Evolutionary conservation across 495 filamentous ascomycete species (phyloP).

Genomic region (Neurospora africana): DNA sequence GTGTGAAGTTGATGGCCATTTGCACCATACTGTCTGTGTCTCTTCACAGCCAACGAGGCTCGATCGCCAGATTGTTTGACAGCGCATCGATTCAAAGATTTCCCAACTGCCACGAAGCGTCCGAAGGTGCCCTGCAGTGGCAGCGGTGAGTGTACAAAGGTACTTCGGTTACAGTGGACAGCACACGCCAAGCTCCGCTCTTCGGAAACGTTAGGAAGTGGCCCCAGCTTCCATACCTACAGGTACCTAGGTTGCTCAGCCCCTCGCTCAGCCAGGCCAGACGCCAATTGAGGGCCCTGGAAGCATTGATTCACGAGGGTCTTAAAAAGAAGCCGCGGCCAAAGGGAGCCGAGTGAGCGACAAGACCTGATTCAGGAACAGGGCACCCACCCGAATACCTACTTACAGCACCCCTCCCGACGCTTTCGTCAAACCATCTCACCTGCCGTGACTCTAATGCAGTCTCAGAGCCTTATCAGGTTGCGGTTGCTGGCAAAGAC

Average conservation of each 20-base stretch:
- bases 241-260: too few relatives aligned
- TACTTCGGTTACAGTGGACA: not conserved
- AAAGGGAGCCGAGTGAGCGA: constrained; percentile 1
- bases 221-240: not conserved
- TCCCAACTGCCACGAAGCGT: not conserved
- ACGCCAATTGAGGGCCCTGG: not conserved
- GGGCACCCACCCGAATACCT: constrained; percentile 6
- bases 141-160: not conserved
- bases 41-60: not conserved
- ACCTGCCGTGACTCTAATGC: not conserved
- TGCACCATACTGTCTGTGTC: not conserved
- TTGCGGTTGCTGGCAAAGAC: constrained; percentile 1
- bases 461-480: not conserved
- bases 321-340: constrained; percentile 6
- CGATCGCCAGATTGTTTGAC: not conserved
- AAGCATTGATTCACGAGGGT: not conserved
- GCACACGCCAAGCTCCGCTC: not conserved
- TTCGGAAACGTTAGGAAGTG: not conserved
- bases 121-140: not conserved
- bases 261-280: not conserved
- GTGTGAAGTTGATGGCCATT: not conserved
- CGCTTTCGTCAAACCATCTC: constrained; percentile 4
- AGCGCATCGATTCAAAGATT: not conserved
- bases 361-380: not conserved
- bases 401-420: constrained; percentile 3